A percentile compares a stretch with the other conserved stretches of the same genome.
Evolutionary conservation across 768 basidiomycete species (phyloP).

Genomic region (Scleroderma bovista): DNA sequence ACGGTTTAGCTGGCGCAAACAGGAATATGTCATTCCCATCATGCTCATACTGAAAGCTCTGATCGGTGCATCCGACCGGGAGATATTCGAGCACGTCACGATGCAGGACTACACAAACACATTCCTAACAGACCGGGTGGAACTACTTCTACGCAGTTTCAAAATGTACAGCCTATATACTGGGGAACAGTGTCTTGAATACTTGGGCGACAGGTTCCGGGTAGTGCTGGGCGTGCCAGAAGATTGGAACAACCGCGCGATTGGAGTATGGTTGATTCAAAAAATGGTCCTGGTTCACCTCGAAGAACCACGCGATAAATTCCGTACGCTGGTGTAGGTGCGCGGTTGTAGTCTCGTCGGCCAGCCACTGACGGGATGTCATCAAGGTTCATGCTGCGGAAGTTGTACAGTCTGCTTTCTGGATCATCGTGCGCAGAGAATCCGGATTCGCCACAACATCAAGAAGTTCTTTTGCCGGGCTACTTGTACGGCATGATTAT

Average conservation of each 20-base stretch:
- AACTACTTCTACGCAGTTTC: constrained; percentile 89
- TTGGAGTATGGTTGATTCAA: constrained; percentile 79
- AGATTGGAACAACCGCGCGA: constrained; percentile 80
- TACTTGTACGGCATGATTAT: constrained; percentile 94
- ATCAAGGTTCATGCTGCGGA: constrained; percentile 91
- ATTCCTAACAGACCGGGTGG: constrained; percentile 95
- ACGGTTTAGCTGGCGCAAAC: constrained; percentile 94
- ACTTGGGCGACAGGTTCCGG: constrained; percentile 94
- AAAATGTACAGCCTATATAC: constrained; percentile 88
- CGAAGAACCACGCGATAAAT: constrained; percentile 84
- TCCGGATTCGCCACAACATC: constrained; percentile 97
- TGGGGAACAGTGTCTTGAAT: constrained; percentile 87
- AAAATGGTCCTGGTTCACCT: constrained; percentile 91
- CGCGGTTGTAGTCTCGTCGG: neutral
- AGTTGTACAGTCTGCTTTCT: constrained; percentile 88
- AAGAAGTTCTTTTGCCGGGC: constrained; percentile 94
- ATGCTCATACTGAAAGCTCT: constrained; percentile 95
- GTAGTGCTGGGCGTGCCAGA: constrained; percentile 88
- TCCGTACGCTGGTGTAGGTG: constrained; percentile 85
- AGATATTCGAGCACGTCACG: constrained; percentile 93
- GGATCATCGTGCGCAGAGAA: constrained; percentile 90
- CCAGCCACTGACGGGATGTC: constrained; percentile 5
- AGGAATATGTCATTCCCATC: constrained; percentile 97
- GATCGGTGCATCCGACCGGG: constrained; percentile 85
- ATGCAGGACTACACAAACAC: constrained; percentile 98